Conservation (phyloP, 345 rosid species). For the Acer saccharum region DNA sequence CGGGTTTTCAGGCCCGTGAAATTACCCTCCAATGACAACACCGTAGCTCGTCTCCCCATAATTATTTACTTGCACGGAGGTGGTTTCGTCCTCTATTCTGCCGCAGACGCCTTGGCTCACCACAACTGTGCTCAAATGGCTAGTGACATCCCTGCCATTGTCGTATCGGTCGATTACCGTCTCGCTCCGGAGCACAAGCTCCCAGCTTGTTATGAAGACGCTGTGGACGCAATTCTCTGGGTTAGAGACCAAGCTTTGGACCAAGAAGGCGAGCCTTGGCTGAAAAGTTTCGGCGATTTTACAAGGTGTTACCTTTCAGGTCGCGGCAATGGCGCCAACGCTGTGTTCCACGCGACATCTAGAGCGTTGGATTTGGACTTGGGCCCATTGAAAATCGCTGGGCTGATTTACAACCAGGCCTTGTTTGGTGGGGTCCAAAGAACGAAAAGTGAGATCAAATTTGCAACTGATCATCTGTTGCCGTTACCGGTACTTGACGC, state of each 20-base stretch:
- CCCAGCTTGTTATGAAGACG: conserved; percentile 44
- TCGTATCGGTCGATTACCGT: conserved; percentile 38
- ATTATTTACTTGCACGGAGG: conserved; percentile 41
- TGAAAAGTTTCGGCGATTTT: conserved; percentile 36
- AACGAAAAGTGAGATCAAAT: conserved; percentile 25
- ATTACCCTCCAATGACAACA: conserved; percentile 30
- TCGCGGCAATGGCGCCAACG: conserved; percentile 38
- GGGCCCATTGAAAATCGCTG: conserved; percentile 27
- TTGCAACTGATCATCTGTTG: conserved; percentile 21
- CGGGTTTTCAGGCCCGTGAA: conserved; percentile 28
- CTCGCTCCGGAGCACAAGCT: conserved; percentile 43
- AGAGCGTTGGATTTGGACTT: conserved; percentile 9
- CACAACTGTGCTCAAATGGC: conserved; percentile 22
- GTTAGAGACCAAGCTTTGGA: conserved; percentile 23
- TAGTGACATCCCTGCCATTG: conserved; percentile 29
- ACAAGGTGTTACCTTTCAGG: conserved; percentile 38
- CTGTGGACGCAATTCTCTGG: conserved; percentile 41
- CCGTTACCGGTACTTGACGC: conserved; percentile 32
- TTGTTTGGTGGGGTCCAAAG: conserved; percentile 41
- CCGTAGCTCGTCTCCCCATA: conserved; percentile 35
- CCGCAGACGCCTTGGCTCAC: conserved; percentile 9
- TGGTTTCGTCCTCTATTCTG: conserved; percentile 23
- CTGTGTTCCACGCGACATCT: conserved; percentile 29
- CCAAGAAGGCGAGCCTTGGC: conserved; percentile 35
- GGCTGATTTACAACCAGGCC: conserved; percentile 37